A percentile compares a stretch with the other conserved stretches of the same genome.
Evolutionary conservation across 2,329 filamentous ascomycete species (phyloP).

Genomic region (Neofusicoccum laricinum): DNA sequence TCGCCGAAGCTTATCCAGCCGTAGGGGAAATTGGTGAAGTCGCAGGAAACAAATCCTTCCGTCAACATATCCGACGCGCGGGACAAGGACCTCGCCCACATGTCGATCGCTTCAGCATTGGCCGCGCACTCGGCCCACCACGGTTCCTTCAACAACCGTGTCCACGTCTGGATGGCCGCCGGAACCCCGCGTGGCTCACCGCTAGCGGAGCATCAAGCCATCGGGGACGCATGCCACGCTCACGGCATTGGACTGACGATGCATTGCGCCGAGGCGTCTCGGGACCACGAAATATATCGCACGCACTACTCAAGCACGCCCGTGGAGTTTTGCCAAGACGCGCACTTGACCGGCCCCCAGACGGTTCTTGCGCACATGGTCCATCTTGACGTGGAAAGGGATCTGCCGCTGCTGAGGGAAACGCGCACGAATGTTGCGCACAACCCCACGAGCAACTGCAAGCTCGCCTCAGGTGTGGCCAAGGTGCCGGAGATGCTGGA

Average conservation of each 20-base stretch:
- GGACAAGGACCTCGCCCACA: slow-evolving; percentile 35
- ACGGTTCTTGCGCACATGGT: slow-evolving; percentile 33
- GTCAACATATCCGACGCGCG: slow-evolving; percentile 35
- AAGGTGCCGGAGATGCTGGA: slow-evolving; percentile 24
- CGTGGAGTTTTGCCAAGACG: slow-evolving; percentile 25
- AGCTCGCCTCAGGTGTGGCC: slow-evolving; percentile 25
- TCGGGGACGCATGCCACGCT: slow-evolving; percentile 39
- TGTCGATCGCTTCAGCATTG: slow-evolving; percentile 34
- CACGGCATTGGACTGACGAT: slow-evolving; percentile 47
- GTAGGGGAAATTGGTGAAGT: slow-evolving; percentile 38
- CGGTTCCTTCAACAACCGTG: slow-evolving; percentile 38
- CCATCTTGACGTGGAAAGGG: slow-evolving; percentile 43
- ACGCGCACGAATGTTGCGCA: slow-evolving; percentile 29
- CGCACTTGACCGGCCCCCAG: slow-evolving; percentile 37
- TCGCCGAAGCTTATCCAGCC: too few species aligned
- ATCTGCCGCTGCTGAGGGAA: slow-evolving; percentile 38
- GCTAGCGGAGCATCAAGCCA: slow-evolving; percentile 37
- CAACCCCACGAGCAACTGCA: slow-evolving; percentile 26
- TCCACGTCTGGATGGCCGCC: slow-evolving; percentile 49
- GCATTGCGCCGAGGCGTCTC: slow-evolving; percentile 46
- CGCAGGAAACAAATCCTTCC: slow-evolving; percentile 32
- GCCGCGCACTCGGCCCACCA: slow-evolving; percentile 29
- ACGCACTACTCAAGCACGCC: slow-evolving; percentile 42
- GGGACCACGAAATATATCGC: slow-evolving; percentile 38
- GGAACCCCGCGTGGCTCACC: slow-evolving; percentile 47